Percentiles rank a stretch among this genome's conserved stretches.
phyloP scores from a whole-genome alignment of 2,329 filamentous ascomycete species.

The Fusarium euwallaceae region DNA sequence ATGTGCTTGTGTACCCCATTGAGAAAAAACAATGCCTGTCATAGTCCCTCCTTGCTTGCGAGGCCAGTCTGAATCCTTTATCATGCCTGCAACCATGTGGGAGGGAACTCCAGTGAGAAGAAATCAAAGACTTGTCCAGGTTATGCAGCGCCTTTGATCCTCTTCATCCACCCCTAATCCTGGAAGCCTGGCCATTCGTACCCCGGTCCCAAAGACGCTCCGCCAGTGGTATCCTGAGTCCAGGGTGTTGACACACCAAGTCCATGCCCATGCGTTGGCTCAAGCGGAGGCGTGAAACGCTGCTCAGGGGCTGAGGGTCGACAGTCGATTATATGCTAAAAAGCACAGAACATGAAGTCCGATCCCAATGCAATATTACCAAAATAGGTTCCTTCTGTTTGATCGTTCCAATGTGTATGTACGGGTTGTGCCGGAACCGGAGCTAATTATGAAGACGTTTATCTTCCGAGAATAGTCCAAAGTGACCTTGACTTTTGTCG shows the following conservation, averaged over 20 bases:
- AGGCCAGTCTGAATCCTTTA: conserved; percentile 21
- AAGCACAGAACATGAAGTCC: conserved; percentile 46
- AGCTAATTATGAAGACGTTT: conserved; percentile 46
- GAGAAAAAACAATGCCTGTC: conserved; percentile 44
- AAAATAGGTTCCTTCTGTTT: conserved; percentile 53
- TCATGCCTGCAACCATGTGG: conserved; percentile 13
- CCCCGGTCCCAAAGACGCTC: conserved; percentile 9
- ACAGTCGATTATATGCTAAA: conserved; percentile 50
- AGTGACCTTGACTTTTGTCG: conserved; percentile 47
- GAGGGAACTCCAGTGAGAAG: conserved; percentile 30
- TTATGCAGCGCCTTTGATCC: conserved; percentile 32
- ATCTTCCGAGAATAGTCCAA: conserved; percentile 50
- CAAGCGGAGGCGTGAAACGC: conserved; percentile 19
- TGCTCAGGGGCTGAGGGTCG: conserved; percentile 27
- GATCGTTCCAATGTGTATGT: conserved; percentile 52
- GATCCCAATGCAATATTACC: conserved; percentile 64
- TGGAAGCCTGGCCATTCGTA: conserved; percentile 26
- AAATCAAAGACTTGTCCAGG: conserved; percentile 34
- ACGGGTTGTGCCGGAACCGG: conserved; percentile 48
- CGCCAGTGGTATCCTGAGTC: conserved; percentile 17
- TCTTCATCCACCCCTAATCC: conserved; percentile 36
- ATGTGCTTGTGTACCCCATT: conserved; percentile 44
- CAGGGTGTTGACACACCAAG: conserved; percentile 9
- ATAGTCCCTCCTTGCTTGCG: conserved; percentile 39
- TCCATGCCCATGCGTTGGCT: conserved; percentile 20